Conservation (phyloP, 225 moss, liverwort and hornwort genomes). For the Ulota crispa region DNA sequence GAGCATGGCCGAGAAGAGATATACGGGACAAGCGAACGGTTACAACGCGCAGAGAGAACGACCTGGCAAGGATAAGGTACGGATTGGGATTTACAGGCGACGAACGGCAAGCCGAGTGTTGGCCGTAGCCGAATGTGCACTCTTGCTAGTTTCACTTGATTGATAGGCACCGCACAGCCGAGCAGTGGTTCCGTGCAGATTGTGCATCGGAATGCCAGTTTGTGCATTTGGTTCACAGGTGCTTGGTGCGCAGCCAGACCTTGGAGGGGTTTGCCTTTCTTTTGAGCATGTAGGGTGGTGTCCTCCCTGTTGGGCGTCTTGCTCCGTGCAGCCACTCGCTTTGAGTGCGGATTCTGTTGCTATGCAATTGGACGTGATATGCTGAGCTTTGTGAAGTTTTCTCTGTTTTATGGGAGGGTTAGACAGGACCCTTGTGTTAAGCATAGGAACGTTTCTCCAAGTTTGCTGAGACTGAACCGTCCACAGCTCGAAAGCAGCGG, state of each 20-base stretch:
- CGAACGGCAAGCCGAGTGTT: neutral
- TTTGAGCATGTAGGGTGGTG: neutral
- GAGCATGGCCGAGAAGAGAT: conserved; percentile 68
- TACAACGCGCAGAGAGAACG: conserved; percentile 47
- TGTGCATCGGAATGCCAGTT: neutral
- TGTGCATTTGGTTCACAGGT: neutral
- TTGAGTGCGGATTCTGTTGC: neutral
- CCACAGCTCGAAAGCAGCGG: neutral
- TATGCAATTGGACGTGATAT: neutral
- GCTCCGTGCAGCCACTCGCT: neutral
- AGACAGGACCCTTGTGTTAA: neutral
- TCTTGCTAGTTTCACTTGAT: neutral
- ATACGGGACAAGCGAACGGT: conserved; percentile 37
- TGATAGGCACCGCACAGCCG: neutral
- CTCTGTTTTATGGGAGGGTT: neutral
- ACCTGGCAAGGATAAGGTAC: conserved; percentile 70
- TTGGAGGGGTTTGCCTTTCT: neutral
- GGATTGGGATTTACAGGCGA: neutral
- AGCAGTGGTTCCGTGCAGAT: neutral
- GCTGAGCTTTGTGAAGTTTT: neutral
- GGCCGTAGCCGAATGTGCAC: neutral
- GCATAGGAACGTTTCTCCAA: neutral
- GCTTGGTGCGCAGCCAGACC: neutral
- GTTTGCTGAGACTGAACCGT: neutral
- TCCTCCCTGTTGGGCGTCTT: neutral